phyloP scores from a whole-genome alignment of 2,329 filamentous ascomycete species.

The Claviceps sorghi region DNA sequence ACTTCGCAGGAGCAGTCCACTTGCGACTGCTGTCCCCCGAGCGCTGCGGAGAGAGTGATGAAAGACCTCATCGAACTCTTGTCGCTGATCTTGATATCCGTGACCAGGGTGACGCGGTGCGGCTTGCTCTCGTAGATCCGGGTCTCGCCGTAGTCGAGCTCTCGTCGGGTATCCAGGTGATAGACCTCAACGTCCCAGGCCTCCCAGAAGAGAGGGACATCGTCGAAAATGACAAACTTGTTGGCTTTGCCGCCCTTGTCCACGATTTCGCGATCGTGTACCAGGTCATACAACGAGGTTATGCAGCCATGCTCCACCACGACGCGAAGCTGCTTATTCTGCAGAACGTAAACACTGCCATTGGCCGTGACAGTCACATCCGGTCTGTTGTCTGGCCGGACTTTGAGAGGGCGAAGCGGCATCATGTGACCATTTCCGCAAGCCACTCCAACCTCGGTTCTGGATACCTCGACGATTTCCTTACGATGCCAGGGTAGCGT shows the following conservation, averaged over 20 bases:
- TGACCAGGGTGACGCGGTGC: conserved; percentile 67
- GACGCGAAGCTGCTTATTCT: conserved; percentile 64
- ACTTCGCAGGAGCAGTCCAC: conserved; percentile 73
- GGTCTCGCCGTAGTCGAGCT: conserved; percentile 54
- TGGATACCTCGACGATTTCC: conserved; percentile 54
- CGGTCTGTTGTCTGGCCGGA: conserved; percentile 23
- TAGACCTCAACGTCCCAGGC: conserved; percentile 97
- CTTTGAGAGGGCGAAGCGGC: conserved; percentile 34
- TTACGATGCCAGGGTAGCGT: conserved; percentile 75
- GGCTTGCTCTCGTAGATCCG: conserved; percentile 56
- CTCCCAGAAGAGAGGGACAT: conserved; percentile 95
- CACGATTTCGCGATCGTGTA: conserved; percentile 62
- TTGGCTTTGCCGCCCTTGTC: conserved; percentile 63
- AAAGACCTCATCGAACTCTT: conserved; percentile 76
- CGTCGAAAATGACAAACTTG: conserved; percentile 87
- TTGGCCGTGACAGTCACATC: conserved; percentile 38
- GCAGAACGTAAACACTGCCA: conserved; percentile 54
- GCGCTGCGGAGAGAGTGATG: conserved; percentile 59
- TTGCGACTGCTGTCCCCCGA: conserved; percentile 44
- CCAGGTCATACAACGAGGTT: conserved; percentile 67
- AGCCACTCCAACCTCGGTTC: conserved; percentile 37
- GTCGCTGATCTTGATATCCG: conserved; percentile 76
- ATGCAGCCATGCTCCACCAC: conserved; percentile 63
- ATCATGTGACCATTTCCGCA: conserved; percentile 41
- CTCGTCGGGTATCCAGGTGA: conserved; percentile 74